These are phyloP conservation scores for Rhynchospora breviuscula DNA, from an alignment of 176 grass and related monocot genomes.

Conservation along the genomic window DNA sequence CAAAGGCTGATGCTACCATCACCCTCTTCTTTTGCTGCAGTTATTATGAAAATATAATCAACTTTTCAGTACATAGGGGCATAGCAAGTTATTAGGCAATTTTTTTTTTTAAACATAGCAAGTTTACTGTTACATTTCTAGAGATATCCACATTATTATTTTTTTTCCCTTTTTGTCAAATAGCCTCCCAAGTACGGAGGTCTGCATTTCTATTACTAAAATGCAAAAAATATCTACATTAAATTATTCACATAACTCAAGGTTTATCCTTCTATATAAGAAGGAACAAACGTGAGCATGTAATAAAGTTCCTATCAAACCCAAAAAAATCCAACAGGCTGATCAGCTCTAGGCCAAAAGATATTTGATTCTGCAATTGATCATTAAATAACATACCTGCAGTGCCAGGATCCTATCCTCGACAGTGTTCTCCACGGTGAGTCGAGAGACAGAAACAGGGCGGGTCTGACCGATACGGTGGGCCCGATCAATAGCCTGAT, in stretches of 20 bases:
- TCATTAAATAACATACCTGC: slow-evolving; percentile 47
- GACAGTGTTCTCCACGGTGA: slow-evolving; percentile 85
- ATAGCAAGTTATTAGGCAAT: background rate
- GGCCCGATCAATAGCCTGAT: slow-evolving; percentile 97
- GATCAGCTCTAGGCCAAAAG: background rate
- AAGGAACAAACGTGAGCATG: background rate
- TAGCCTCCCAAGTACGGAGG: too few species aligned
- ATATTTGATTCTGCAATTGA: background rate
- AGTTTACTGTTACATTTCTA: background rate
- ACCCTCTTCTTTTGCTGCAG: slow-evolving; percentile 90
- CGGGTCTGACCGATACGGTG: slow-evolving; percentile 93
- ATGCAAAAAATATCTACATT: background rate
- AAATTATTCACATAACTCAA: background rate
- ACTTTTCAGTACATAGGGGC: background rate
- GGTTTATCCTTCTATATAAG: background rate
- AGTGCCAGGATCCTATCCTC: slow-evolving; percentile 96
- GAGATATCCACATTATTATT: too few species aligned
- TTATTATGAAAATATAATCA: slow-evolving; percentile 2
- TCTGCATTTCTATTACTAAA: too few species aligned
- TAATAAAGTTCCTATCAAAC: background rate
- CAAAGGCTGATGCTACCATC: slow-evolving; percentile 97
- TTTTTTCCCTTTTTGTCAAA: too few species aligned
- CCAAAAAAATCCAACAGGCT: background rate
- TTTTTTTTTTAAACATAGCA: background rate
- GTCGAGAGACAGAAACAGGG: slow-evolving; percentile 81